Evolutionary conservation across 73 alveolate genomes (phyloP).

Genomic region (Paramecium octaurelia): DNA sequence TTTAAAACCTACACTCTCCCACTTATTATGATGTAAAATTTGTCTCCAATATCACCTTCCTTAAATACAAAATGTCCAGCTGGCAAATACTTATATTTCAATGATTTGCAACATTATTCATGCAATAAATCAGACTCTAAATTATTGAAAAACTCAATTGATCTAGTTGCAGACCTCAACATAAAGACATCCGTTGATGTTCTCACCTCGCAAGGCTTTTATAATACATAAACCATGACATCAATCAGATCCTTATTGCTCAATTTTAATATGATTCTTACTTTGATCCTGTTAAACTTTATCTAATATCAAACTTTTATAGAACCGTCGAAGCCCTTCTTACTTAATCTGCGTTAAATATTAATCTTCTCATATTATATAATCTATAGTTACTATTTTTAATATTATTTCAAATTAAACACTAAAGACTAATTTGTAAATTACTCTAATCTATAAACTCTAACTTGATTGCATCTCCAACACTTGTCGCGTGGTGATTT

Average conservation of each 20-base stretch:
- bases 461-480: neutral
- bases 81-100: neutral
- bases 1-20: conserved; percentile 3
- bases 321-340: conserved; percentile 15
- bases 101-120: conserved; percentile 24
- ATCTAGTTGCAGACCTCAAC: conserved; percentile 27
- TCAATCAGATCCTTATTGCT: neutral
- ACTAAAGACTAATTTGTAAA: neutral
- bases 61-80: neutral
- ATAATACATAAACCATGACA: neutral
- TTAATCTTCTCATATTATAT: neutral
- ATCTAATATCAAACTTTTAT: neutral
- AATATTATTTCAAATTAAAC: neutral
- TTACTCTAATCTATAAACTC: neutral
- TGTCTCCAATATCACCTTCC: conserved; percentile 33
- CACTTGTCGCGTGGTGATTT: neutral
- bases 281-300: neutral
- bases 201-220: conserved; percentile 13
- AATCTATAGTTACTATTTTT: neutral
- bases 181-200: neutral
- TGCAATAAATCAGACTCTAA: neutral
- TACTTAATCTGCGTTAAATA: conserved; percentile 22
- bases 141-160: neutral
- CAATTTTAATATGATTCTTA: neutral
- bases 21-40: neutral